A percentile compares a stretch with the other conserved stretches of the same genome.
phyloP scores from a whole-genome alignment of 768 basidiomycete genomes.

The Ephemerocybe angulata region DNA sequence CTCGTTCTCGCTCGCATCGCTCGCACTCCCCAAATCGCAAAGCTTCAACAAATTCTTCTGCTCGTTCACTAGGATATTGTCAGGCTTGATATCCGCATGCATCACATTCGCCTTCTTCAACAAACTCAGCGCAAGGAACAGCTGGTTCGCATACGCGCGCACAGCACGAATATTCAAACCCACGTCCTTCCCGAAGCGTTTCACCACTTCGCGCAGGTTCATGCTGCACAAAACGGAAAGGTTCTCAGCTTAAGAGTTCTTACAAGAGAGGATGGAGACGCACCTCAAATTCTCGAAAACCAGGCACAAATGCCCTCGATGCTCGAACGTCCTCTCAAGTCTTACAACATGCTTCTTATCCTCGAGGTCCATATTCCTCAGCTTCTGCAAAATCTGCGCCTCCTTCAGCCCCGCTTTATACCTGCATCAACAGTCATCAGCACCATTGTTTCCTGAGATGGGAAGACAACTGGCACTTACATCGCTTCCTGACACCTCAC shows the following conservation, averaged over 20 bases:
- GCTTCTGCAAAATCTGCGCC: conserved; percentile 80
- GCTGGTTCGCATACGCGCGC: conserved; percentile 97
- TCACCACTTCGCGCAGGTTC: conserved; percentile 97
- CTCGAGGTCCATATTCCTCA: conserved; percentile 87
- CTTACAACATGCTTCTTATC: conserved; percentile 96
- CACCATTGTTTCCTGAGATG: not conserved
- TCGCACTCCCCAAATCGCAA: conserved; percentile 96
- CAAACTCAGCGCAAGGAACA: conserved; percentile 83
- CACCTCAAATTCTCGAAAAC: conserved; percentile 95
- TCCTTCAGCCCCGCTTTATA: conserved; percentile 94
- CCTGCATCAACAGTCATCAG: conserved; percentile 42
- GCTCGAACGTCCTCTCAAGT: conserved; percentile 93
- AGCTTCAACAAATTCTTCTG: conserved; percentile 90
- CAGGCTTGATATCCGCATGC: conserved; percentile 99
- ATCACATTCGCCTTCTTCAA: conserved; percentile 89
- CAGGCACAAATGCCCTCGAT: conserved; percentile 92
- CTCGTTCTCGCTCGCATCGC: conserved; percentile 91
- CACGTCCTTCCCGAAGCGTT: conserved; percentile 97
- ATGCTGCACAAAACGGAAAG: conserved; percentile 65
- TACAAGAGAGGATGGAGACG: not conserved
- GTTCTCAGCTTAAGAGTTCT: not conserved
- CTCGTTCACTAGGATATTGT: conserved; percentile 95
- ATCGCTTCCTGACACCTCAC: conserved; percentile 94
- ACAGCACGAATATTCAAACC: conserved; percentile 95
- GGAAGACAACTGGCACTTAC: conserved; percentile 44